Evolutionary conservation across 305 asterid genomes (phyloP).

Genomic region (Rubia balearica): DNA sequence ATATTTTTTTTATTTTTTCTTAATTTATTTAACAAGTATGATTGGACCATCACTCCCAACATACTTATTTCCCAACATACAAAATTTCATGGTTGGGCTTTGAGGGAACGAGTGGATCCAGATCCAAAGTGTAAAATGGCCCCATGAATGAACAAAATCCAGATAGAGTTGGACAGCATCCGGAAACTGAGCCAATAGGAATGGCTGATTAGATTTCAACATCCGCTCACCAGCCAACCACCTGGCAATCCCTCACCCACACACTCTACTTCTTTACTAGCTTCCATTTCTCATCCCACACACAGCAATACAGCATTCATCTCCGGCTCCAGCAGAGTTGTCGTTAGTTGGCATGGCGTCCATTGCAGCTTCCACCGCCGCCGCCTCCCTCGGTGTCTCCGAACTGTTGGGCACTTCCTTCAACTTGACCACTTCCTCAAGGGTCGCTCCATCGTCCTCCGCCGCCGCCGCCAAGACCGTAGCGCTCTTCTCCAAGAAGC

Average conservation of each 20-base stretch:
- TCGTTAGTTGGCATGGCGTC: slow-evolving; percentile 34
- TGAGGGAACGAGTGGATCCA: too few relatives aligned
- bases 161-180: slow-evolving; percentile 21
- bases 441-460: slow-evolving; percentile 53
- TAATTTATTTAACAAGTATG: too few relatives aligned
- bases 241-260: slow-evolving; percentile 68
- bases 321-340: not conserved
- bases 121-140: not conserved
- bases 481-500: slow-evolving; percentile 70
- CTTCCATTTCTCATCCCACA: not conserved
- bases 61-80: too few relatives aligned
- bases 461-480: slow-evolving; percentile 58
- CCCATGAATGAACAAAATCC: not conserved
- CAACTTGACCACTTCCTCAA: slow-evolving; percentile 40
- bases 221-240: slow-evolving; percentile 17
- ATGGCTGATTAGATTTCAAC: slow-evolving; percentile 43
- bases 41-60: too few relatives aligned
- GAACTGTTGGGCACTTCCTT: slow-evolving; percentile 71
- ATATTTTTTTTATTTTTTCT: too few relatives aligned
- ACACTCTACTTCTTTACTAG: slow-evolving; percentile 27
- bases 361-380: slow-evolving; percentile 46
- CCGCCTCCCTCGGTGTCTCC: slow-evolving; percentile 59
- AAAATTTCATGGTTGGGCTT: too few relatives aligned
- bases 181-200: slow-evolving; percentile 39
- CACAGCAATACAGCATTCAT: not conserved